A percentile compares a stretch with the other conserved stretches of the same genome.
phyloP scores from a whole-genome alignment of 2,329 filamentous ascomycete genomes.

The Cladosporium oxysporum region DNA sequence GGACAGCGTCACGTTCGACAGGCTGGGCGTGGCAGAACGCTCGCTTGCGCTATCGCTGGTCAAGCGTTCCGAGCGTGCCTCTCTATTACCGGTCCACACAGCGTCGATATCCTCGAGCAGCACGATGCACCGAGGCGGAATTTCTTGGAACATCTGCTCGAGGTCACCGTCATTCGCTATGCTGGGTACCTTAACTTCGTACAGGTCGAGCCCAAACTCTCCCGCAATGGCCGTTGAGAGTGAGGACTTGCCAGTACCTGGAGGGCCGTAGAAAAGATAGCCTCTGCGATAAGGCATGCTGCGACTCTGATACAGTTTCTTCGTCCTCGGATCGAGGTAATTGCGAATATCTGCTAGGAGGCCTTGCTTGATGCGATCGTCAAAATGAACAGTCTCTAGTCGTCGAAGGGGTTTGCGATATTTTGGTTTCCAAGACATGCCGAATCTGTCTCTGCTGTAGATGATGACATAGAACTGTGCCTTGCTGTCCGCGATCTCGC shows the following conservation, averaged over 20 bases:
- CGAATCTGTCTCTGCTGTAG: constrained; percentile 43
- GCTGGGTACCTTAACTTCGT: constrained; percentile 44
- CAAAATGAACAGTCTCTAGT: constrained; percentile 72
- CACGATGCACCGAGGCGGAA: constrained; percentile 45
- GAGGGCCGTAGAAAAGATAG: constrained; percentile 73
- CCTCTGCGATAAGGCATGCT: constrained; percentile 84
- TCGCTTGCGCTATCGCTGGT: constrained; percentile 25
- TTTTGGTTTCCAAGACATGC: constrained; percentile 36
- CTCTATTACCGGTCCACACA: constrained; percentile 30
- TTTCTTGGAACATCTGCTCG: constrained; percentile 41
- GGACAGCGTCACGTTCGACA: constrained; percentile 61
- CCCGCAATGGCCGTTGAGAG: constrained; percentile 42
- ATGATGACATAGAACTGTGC: constrained; percentile 43
- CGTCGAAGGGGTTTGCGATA: constrained; percentile 60
- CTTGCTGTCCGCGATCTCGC: constrained; percentile 42
- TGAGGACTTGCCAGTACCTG: constrained; percentile 32
- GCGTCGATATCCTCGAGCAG: constrained; percentile 48
- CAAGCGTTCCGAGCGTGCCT: constrained; percentile 15
- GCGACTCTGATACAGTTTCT: constrained; percentile 73
- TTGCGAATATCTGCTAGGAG: constrained; percentile 72
- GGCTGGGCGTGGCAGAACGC: constrained; percentile 35
- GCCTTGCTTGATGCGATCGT: constrained; percentile 62
- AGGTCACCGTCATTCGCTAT: constrained; percentile 62
- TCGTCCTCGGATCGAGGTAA: constrained; percentile 68
- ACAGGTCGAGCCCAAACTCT: constrained; percentile 42